Evolutionary conservation across 306 rosid genomes (phyloP).

Genomic region (Mimosa bimucronata): DNA sequence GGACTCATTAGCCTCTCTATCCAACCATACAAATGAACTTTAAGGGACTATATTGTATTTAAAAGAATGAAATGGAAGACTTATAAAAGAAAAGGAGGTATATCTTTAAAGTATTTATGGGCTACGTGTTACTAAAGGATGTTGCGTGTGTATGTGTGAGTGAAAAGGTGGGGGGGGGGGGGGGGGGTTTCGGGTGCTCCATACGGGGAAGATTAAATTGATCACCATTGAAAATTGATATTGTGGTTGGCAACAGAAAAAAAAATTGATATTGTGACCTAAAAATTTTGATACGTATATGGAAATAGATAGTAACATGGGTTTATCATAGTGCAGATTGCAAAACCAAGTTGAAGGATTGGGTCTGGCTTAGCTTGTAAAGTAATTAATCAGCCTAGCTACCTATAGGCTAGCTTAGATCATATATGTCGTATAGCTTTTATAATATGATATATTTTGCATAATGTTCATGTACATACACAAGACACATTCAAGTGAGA

Average conservation of each 20-base stretch:
- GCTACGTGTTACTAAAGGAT: not conserved
- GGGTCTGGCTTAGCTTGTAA: not conserved
- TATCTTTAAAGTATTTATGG: not conserved
- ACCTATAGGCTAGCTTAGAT: not conserved
- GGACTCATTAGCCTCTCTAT: not conserved
- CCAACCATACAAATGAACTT: not conserved
- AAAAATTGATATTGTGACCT: too few species aligned
- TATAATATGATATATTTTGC: constrained; percentile 11
- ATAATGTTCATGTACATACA: constrained; percentile 14
- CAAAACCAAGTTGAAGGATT: not conserved
- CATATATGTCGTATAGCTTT: not conserved
- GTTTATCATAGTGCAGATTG: not conserved
- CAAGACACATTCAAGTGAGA: not conserved
- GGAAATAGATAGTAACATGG: not conserved
- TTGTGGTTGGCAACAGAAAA: too few species aligned
- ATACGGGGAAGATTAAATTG: constrained; percentile 13
- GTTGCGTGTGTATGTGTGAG: not conserved
- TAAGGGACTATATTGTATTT: not conserved
- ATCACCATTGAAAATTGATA: not conserved
- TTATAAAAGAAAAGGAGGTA: not conserved
- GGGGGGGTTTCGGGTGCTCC: too few species aligned
- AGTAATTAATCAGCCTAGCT: too few species aligned
- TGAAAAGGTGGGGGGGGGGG: not conserved
- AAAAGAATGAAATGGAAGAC: not conserved
- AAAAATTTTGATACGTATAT: not conserved